Percentiles rank a stretch among this genome's conserved stretches.
These are phyloP conservation scores for Aquilaria yunnanensis DNA, from an alignment of 345 rosid species.

Conservation along the genomic window DNA sequence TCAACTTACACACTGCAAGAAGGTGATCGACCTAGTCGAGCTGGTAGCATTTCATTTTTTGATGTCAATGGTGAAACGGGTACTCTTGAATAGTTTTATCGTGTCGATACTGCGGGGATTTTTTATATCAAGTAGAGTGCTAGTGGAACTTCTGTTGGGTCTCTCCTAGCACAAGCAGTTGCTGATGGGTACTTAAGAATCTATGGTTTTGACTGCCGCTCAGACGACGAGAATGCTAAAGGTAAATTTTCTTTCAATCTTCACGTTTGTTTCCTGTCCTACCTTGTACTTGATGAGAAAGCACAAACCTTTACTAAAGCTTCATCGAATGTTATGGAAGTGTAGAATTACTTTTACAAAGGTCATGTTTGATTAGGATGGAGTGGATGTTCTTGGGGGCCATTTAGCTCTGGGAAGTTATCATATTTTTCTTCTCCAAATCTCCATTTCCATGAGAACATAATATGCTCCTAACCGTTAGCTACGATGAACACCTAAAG, in stretches of 20 bases:
- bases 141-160: conserved; percentile 24
- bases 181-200: conserved; percentile 67
- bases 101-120: conserved; percentile 56
- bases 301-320: too few species aligned
- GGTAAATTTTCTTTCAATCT: conserved; percentile 12
- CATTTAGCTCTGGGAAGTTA: too few species aligned
- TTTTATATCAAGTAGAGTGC: conserved; percentile 81
- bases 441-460: too few species aligned
- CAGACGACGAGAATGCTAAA: conserved; percentile 15
- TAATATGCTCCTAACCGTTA: too few species aligned
- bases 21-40: conserved; percentile 65
- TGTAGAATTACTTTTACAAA: too few species aligned
- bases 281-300: neutral
- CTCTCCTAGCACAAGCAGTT: conserved; percentile 69
- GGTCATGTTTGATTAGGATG: too few species aligned
- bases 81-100: conserved; percentile 41
- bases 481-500: conserved; percentile 51
- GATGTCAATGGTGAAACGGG: conserved; percentile 41
- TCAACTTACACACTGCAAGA: conserved; percentile 78
- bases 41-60: conserved; percentile 69
- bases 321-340: too few species aligned
- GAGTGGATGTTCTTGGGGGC: too few species aligned
- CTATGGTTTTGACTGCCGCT: conserved; percentile 30
- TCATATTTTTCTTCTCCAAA: too few species aligned
- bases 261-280: neutral